Base-by-base conservation (phyloP, 2,329 filamentous ascomycete genomes). In the Diplocarpon mali region DNA sequence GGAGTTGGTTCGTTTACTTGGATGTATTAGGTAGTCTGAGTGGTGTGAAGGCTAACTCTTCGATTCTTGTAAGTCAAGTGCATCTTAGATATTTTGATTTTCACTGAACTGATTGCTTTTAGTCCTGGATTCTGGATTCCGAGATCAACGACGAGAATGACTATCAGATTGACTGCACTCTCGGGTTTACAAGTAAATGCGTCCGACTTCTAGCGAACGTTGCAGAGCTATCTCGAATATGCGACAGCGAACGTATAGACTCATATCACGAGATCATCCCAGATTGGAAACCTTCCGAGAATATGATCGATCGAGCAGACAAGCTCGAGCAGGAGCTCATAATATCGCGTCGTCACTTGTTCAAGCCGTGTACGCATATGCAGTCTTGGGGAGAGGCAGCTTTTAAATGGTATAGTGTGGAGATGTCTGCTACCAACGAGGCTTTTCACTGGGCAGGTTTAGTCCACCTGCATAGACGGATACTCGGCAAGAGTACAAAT, bases 1-100 rank as follows among this genome's bases (percentile, higher is more conserved):
- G 77, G 53, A 78, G 83, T 47, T 93, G 86, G 86, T 83, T 92
- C 52, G 83, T 82, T 1, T 92, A 92, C 62, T 72, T 93, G 15
- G 85, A 92, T 57, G 78, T 92, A 1, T 67, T 92, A 44, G 86
- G 85, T 17, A 80, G 77, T 35, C 68, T 93, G 20, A 80, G 68
- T 44, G 83, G 83, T 13, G 73, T 74, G 9, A 68, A 46, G 32
- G 42, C 44, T 16, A 53, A 53, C 28, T 49, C 50, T 15, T 48
- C 51, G 29, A 53, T 50, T 16, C 53, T 57, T 1, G 48, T 50
- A 48, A 50, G 46, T 39, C 8, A 35, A 2, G 1, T 30, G 27
- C 9, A 13, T 8, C 11, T 35, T 10, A 29, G 15, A 12, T n/a
- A 4, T 36, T 9, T 17, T 4, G n/a, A 10, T 8, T 3, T 16